Evolutionary conservation across 352 stramenopile genomes (phyloP).

Genomic region (Aphanomyces stellatus): DNA sequence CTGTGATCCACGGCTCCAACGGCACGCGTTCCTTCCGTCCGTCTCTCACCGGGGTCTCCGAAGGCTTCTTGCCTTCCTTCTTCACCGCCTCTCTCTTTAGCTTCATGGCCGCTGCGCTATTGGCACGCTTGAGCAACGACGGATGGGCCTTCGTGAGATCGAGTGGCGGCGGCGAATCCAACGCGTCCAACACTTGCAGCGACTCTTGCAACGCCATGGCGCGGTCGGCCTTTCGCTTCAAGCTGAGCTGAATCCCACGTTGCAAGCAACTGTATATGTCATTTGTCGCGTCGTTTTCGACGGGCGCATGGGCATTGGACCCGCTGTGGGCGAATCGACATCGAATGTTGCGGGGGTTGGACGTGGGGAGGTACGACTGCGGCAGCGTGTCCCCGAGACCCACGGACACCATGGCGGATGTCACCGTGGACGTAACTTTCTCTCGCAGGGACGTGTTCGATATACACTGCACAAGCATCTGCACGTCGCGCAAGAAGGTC

Average conservation of each 20-base stretch:
- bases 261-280: not conserved
- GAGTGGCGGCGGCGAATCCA: not conserved
- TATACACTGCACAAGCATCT: not conserved
- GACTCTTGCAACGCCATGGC: not conserved
- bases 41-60: not conserved
- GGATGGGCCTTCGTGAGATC: not conserved
- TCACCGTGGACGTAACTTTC: not conserved
- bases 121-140: slow-evolving; percentile 4
- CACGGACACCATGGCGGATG: not conserved
- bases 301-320: not conserved
- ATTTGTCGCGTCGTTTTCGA: not conserved
- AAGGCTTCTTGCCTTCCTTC: not conserved
- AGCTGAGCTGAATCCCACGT: not conserved
- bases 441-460: not conserved
- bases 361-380: not conserved
- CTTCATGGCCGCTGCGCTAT: not conserved
- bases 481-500: slow-evolving; percentile 8
- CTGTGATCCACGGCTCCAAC: slow-evolving; percentile 1
- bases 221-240: not conserved
- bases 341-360: not conserved
- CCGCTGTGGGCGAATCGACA: not conserved
- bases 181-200: not conserved
- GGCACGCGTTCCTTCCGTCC: not conserved
- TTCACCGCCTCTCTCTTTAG: not conserved
- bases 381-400: not conserved